Percentiles rank a stretch among this genome's conserved stretches.
Conservation (phyloP, 73 alveolate species). For the Paramecium sexaurelia region DNA sequence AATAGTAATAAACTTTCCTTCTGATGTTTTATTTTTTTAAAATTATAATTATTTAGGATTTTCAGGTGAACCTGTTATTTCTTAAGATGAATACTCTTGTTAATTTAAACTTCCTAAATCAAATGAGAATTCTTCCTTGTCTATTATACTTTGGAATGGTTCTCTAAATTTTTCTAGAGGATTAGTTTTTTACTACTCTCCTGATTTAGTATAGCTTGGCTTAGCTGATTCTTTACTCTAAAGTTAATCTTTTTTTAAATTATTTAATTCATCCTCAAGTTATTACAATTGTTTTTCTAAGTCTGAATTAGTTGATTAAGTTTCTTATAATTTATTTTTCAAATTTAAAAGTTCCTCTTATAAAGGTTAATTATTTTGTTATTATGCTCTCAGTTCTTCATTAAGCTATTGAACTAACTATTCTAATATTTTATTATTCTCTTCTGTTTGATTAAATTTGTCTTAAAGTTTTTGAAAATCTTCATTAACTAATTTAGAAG, state of each 20-base stretch:
- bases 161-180: slow-evolving; percentile 7
- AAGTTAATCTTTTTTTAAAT: not conserved
- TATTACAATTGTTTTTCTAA: not conserved
- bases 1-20: not conserved
- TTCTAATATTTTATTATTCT: not conserved
- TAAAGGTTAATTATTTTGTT: not conserved
- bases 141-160: not conserved
- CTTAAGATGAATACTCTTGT: not conserved
- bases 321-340: not conserved
- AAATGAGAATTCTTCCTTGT: not conserved
- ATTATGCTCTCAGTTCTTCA: not conserved
- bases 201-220: not conserved
- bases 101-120: not conserved
- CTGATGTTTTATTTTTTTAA: not conserved
- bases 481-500: not conserved
- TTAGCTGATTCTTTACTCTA: not conserved
- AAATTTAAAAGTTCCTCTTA: not conserved
- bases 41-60: not conserved
- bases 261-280: not conserved
- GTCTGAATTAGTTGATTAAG: not conserved
- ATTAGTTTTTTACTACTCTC: not conserved
- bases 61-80: not conserved
- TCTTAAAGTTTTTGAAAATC: not conserved
- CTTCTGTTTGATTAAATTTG: not conserved
- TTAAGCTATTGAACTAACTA: not conserved